Conservation (phyloP, 148 eudicot genomes). For the Beta vulgaris region DNA sequence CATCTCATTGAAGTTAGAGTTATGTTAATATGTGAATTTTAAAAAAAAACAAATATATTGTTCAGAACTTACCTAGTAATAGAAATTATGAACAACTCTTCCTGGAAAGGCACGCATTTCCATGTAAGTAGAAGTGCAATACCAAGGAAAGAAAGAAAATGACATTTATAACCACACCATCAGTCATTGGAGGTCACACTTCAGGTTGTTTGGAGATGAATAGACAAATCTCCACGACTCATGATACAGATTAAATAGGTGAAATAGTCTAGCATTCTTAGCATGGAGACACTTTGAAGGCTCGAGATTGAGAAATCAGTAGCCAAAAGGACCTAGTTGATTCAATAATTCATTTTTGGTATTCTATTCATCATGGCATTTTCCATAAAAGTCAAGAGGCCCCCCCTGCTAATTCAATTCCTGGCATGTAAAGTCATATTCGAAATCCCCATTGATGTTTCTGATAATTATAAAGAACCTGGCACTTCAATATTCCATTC, state of each 20-base stretch:
- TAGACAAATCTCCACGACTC: background rate
- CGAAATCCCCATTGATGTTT: background rate
- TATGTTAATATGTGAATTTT: no score
- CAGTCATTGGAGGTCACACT: background rate
- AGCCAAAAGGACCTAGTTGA: background rate
- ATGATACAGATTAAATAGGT: background rate
- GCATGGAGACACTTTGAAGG: background rate
- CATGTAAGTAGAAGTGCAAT: no score
- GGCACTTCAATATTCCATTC: background rate
- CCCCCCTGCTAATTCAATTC: background rate
- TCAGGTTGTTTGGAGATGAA: background rate
- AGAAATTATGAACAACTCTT: no score
- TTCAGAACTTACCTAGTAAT: no score
- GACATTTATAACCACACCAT: background rate
- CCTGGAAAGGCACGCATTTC: no score
- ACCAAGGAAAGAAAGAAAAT: no score
- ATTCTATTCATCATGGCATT: background rate
- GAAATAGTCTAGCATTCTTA: background rate
- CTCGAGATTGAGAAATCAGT: background rate
- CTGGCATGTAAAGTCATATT: background rate
- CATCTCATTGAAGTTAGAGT: no score
- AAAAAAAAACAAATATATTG: no score
- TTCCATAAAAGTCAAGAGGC: background rate
- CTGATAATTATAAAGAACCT: background rate
- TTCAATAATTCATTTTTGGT: background rate